phyloP scores from a whole-genome alignment of 2,329 filamentous ascomycete genomes.

The Sporothrix euskadiensis region DNA sequence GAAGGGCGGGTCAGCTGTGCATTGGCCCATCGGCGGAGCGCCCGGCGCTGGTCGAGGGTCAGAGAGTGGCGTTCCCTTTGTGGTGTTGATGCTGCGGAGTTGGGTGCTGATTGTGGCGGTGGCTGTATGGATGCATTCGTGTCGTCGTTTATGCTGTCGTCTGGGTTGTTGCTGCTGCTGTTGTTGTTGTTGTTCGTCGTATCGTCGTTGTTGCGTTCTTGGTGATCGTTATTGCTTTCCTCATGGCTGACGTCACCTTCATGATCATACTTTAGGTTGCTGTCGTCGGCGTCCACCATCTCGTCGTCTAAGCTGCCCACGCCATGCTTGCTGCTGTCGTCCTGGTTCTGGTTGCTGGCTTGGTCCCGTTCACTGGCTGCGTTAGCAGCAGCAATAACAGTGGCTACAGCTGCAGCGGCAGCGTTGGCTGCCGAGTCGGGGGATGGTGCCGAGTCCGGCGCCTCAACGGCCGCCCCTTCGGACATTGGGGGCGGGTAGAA shows the following conservation, averaged over 20 bases:
- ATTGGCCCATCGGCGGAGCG: slow-evolving; percentile 61
- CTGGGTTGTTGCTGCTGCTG: background rate
- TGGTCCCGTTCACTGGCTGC: background rate
- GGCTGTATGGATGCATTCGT: background rate
- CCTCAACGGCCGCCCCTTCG: slow-evolving; percentile 28
- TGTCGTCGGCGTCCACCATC: slow-evolving; percentile 4
- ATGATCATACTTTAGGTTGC: slow-evolving; percentile 5
- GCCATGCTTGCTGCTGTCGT: slow-evolving; percentile 5
- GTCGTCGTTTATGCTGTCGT: slow-evolving; percentile 11
- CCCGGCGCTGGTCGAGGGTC: slow-evolving; percentile 62
- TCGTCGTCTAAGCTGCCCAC: slow-evolving; percentile 18
- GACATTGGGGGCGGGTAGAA: slow-evolving; percentile 27
- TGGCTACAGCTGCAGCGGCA: slow-evolving; percentile 22
- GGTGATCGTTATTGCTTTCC: background rate
- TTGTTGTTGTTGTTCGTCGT: background rate
- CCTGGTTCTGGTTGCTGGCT: background rate
- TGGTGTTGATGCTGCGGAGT: slow-evolving; percentile 31
- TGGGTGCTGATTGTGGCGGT: slow-evolving; percentile 5
- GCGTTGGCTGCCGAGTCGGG: slow-evolving; percentile 16
- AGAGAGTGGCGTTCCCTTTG: slow-evolving; percentile 58
- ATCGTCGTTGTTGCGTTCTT: background rate
- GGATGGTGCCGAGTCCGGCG: slow-evolving; percentile 24
- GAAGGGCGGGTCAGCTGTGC: slow-evolving; percentile 57
- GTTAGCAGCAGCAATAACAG: slow-evolving; percentile 25
- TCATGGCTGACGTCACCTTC: slow-evolving; percentile 4